Evolutionary conservation across 176 grass and related monocot genomes (phyloP), one percentile per base, ranked within the genome.

Genomic region (Chrysopogon serrulatus): DNA sequence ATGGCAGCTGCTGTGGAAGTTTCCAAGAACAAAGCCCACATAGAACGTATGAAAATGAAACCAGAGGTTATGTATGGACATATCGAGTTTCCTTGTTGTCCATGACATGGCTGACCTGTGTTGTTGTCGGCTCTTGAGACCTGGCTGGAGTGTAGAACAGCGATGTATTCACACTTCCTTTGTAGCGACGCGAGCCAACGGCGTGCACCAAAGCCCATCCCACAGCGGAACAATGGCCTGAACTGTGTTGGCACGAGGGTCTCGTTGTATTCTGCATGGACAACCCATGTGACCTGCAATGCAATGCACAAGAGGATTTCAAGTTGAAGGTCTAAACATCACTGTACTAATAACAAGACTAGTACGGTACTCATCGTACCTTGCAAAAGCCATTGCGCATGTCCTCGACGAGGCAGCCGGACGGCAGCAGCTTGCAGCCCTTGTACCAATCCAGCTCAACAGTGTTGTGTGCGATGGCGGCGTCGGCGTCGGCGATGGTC

Each of bases 261-360:
- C 40, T 73, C 77, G 10, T 91, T 65, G 27, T 77, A 77, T 85
- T 78, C 85, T 3, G 85, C 43, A 8, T 91, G 82, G 18, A 80
- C 70, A 19, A 85, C 44, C 85, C 89, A 91, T 3, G 85, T 84
- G 18, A 90, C 80, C 88, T 90, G 21, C 2, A 40, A 21, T 36
- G 32, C 11, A n/a, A n/a, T n/a, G n/a, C n/a, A 32, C 11, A 62
- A 30, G 11, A 59, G 26, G 15, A 15, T 62, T 30, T 28, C 5
- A 60, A 28, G 24, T n/a, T n/a, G n/a, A n/a, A n/a, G n/a, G n/a
- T n/a, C n/a, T n/a, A n/a, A n/a, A n/a, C n/a, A n/a, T n/a, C n/a
- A n/a, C n/a, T n/a, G n/a, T n/a, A n/a, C n/a, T n/a, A n/a, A n/a
- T n/a, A n/a, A n/a, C n/a, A n/a, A n/a, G n/a, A n/a, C n/a, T n/a